These are phyloP conservation scores for Ceratobasidium sp. DNA, from an alignment of 1,284 basidiomycete species.

Conservation along the genomic window DNA sequence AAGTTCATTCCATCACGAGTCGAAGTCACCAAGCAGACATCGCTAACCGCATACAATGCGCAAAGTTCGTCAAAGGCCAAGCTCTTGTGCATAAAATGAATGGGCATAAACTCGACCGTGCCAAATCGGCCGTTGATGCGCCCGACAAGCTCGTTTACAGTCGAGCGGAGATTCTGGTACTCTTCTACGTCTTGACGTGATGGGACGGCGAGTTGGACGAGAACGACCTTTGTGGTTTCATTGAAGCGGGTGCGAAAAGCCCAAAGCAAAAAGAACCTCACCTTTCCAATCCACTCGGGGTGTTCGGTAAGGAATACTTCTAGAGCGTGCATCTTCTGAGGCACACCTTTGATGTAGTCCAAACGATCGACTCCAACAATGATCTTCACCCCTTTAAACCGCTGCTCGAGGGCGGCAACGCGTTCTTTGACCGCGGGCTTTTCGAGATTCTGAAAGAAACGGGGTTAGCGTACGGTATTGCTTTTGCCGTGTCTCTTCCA, in stretches of 20 bases:
- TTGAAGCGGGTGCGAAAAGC: constrained; percentile 3
- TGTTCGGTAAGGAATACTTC: constrained; percentile 97
- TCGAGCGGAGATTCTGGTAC: constrained; percentile 95
- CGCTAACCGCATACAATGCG: constrained; percentile 94
- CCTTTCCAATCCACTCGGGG: constrained; percentile 99
- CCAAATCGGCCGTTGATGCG: constrained; percentile 98
- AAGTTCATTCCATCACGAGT: constrained; percentile 99
- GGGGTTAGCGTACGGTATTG: constrained; percentile 11
- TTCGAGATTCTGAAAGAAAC: constrained; percentile 67
- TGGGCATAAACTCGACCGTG: constrained; percentile 98
- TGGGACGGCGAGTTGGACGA: constrained; percentile 96
- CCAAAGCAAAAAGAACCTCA: constrained; percentile 46
- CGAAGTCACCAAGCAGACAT: constrained; percentile 94
- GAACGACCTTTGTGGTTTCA: constrained; percentile 72
- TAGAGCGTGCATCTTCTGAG: constrained; percentile 95
- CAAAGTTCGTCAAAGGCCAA: constrained; percentile 94
- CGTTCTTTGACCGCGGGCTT: constrained; percentile 81
- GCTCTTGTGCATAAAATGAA: constrained; percentile 98
- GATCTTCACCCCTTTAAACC: constrained; percentile 95
- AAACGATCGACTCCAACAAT: constrained; percentile 98
- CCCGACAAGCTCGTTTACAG: constrained; percentile 97
- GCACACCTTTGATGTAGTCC: constrained; percentile 99
- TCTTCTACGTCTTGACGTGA: constrained; percentile 98
- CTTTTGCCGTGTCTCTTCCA: constrained; percentile 12
- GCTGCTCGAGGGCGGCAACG: constrained; percentile 80